These are phyloP conservation scores for Verticillium alfalfae DNA, from an alignment of 2,329 filamentous ascomycete species.

Conservation along the genomic window DNA sequence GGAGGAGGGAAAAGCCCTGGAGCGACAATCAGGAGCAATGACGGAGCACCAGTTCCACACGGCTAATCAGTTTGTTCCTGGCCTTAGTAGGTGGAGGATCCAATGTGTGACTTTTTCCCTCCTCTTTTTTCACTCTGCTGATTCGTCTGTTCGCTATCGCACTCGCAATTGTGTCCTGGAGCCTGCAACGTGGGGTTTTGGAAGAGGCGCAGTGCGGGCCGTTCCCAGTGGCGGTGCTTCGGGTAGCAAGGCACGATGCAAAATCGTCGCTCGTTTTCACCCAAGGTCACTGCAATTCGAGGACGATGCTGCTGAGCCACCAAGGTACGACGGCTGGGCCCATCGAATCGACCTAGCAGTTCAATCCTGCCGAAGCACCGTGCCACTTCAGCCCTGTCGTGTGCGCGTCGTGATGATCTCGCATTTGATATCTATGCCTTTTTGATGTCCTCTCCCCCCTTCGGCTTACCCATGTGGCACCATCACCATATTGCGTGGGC, in stretches of 20 bases:
- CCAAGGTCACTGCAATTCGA: too few species aligned
- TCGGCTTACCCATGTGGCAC: too few species aligned
- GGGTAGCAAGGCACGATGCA: not conserved
- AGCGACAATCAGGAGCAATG: not conserved
- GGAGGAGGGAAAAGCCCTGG: not conserved
- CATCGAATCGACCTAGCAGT: not conserved
- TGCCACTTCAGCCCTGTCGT: too few species aligned
- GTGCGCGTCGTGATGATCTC: too few species aligned
- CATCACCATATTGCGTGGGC: too few species aligned
- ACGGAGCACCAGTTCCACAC: not conserved
- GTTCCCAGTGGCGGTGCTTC: not conserved
- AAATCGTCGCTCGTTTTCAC: too few species aligned
- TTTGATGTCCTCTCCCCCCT: too few species aligned
- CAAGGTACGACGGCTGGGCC: not conserved
- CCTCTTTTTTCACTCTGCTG: too few species aligned
- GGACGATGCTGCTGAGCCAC: not conserved
- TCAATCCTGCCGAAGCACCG: not conserved
- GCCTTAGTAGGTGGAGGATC: not conserved
- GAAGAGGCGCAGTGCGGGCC: not conserved
- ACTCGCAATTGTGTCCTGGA: too few species aligned
- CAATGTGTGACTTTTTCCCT: not conserved
- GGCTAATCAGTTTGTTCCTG: not conserved
- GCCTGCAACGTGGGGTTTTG: not conserved
- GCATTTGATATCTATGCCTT: too few species aligned
- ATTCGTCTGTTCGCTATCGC: too few species aligned